Base-by-base conservation (phyloP, 768 basidiomycete genomes). In the Hysterangium stoloniferum region DNA sequence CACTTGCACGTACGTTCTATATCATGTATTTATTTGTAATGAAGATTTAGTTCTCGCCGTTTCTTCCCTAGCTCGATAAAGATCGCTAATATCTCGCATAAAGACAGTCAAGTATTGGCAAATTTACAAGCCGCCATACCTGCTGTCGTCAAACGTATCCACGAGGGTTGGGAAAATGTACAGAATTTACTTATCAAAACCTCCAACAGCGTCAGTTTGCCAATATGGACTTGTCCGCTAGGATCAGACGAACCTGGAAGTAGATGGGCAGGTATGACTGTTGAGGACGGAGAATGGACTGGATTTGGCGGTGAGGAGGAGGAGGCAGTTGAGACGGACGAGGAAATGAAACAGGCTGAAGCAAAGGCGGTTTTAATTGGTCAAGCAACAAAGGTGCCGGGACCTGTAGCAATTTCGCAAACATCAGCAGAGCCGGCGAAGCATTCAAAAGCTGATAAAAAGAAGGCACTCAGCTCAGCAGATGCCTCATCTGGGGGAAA, bases 111-210 rank as follows among this genome's bases (percentile, higher is more conserved):
- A 62, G 76, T 90, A 15, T 64, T 87, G 32, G 79, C 77, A 4
- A 98, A 98, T 67, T 71, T 97, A 43, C 69, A 80, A 59, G 72
- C 73, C 8, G 86, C 89, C 13, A 71, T 97, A 8, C 93, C 96
- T 6, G 76, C 74, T 8, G 68, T 96, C 47, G 74, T 81, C 28
- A 68, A 78, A 50, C 73, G 74, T 42, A 78, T 97, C 60, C 79
- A 80, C 52, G 85, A 79, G 41, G 82, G 79, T 24, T 98, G 94
- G 93, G 83, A 85, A 47, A 96, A 97, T 65, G 72, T 98, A 45
- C 90, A 94, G 60, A 83, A 79, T 52, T 65, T 99, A 17, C 77
- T 89, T 56, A 79, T 99, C 69, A 98, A 98, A 68, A 95, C 92
- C 1, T 87, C 80, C 57, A 78, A 78, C 9, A 89, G 86, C 46